These are phyloP conservation scores for Pythium phragmitis DNA, from an alignment of 352 stramenopile genomes.

Conservation along the genomic window DNA sequence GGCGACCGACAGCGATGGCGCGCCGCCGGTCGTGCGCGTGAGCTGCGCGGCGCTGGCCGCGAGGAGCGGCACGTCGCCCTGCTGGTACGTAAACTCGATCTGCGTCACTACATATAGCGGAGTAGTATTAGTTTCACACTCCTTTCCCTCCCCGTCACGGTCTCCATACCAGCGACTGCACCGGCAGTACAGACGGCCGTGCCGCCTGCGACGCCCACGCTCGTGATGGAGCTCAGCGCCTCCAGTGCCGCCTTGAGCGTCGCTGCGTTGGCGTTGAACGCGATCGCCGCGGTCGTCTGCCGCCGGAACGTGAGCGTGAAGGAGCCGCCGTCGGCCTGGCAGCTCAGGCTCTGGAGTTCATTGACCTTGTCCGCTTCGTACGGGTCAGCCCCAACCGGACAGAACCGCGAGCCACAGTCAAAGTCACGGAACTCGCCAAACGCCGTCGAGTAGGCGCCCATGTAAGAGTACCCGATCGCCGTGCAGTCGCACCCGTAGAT, in stretches of 20 bases:
- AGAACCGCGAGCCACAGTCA: slow-evolving; percentile 82
- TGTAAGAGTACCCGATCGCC: slow-evolving; percentile 45
- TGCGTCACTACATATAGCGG: slow-evolving; percentile 36
- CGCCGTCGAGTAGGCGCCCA: slow-evolving; percentile 59
- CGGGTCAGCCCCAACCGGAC: slow-evolving; percentile 86
- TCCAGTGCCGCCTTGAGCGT: slow-evolving; percentile 55
- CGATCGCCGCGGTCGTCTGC: slow-evolving; percentile 55
- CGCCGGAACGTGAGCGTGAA: slow-evolving; percentile 76
- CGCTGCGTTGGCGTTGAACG: slow-evolving; percentile 37
- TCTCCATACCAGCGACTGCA: slow-evolving; percentile 37
- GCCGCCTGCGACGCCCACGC: slow-evolving; percentile 44
- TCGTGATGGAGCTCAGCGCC: slow-evolving; percentile 47
- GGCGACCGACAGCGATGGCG: slow-evolving; percentile 25
- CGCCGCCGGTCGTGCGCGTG: slow-evolving; percentile 30
- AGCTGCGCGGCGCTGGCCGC: slow-evolving; percentile 39
- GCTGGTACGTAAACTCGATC: slow-evolving; percentile 67
- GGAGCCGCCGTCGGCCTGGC: slow-evolving; percentile 45
- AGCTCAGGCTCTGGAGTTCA: slow-evolving; percentile 65
- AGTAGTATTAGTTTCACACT: not conserved
- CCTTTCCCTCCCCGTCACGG: not conserved
- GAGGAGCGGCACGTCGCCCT: slow-evolving; percentile 55
- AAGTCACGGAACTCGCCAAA: slow-evolving; percentile 54
- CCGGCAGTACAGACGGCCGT: slow-evolving; percentile 38
- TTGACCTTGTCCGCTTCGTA: slow-evolving; percentile 65
- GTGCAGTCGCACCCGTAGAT: slow-evolving; percentile 83